Percentiles rank a stretch among this genome's conserved stretches.
Evolutionary conservation across 352 stramenopile genomes (phyloP).

Genomic region (Globisporangium paroecandrum): DNA sequence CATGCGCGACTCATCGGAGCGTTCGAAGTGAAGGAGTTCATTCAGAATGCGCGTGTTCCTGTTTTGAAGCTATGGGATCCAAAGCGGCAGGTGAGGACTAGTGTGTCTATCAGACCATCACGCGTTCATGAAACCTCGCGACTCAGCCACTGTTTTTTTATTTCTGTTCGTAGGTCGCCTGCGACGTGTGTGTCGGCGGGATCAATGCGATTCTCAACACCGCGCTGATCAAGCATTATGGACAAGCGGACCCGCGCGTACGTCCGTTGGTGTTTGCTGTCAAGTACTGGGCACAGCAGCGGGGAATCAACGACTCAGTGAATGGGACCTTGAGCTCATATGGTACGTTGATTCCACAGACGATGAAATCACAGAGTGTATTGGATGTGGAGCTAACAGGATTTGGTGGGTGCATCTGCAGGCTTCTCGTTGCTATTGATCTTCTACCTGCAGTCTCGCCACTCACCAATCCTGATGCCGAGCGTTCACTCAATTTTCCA

Average conservation of each 20-base stretch:
- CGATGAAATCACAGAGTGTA: neutral
- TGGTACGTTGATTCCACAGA: constrained; percentile 34
- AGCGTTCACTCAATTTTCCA: constrained; percentile 45
- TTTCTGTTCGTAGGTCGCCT: constrained; percentile 35
- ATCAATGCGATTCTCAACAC: constrained; percentile 77
- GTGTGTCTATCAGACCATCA: neutral
- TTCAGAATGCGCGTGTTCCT: constrained; percentile 68
- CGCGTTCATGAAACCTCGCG: neutral
- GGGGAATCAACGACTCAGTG: constrained; percentile 96
- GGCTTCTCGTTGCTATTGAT: constrained; percentile 96
- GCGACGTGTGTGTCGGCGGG: constrained; percentile 73
- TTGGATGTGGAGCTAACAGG: neutral
- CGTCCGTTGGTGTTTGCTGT: constrained; percentile 94
- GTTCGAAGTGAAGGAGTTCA: constrained; percentile 70
- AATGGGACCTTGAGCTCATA: constrained; percentile 97
- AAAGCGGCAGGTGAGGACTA: constrained; percentile 33
- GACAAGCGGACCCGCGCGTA: constrained; percentile 66
- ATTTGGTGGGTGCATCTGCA: neutral
- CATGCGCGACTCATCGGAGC: constrained; percentile 33
- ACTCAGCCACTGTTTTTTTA: neutral
- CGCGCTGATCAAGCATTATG: constrained; percentile 71
- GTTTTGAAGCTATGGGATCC: constrained; percentile 79
- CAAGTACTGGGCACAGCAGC: constrained; percentile 97
- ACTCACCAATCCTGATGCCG: constrained; percentile 49
- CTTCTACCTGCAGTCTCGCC: constrained; percentile 93